Evolutionary conservation across 2,329 filamentous ascomycete genomes (phyloP).

Genomic region (Monosporascus ibericus): DNA sequence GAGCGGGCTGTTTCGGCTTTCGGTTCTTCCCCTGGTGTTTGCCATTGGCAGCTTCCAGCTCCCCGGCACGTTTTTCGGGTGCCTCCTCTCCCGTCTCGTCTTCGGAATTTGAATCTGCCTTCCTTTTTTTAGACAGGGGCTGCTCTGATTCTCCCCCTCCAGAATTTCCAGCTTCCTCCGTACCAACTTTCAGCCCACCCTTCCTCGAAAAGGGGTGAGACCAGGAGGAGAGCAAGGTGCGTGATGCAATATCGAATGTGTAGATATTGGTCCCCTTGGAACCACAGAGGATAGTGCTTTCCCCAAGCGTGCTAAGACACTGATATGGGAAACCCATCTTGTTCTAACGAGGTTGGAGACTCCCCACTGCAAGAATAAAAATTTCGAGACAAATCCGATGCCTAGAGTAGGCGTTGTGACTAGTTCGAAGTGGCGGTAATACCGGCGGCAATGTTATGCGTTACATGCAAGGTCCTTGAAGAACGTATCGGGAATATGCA

Average conservation of each 20-base stretch:
- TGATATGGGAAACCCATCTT: slow-evolving; percentile 50
- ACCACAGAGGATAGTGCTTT: slow-evolving; percentile 55
- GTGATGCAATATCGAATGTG: slow-evolving; percentile 47
- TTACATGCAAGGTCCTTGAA: too few species aligned
- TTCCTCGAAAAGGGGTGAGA: slow-evolving; percentile 16
- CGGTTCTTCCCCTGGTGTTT: slow-evolving; percentile 24
- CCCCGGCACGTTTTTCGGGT: background rate
- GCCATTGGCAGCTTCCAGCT: slow-evolving; percentile 1
- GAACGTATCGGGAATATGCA: too few species aligned
- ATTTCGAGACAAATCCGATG: background rate
- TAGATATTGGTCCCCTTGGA: slow-evolving; percentile 69
- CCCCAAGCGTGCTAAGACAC: slow-evolving; percentile 47
- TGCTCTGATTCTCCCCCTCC: slow-evolving; percentile 11
- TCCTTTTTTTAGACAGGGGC: slow-evolving; percentile 18
- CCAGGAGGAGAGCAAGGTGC: slow-evolving; percentile 19
- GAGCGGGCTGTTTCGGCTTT: slow-evolving; percentile 13
- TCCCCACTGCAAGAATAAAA: background rate
- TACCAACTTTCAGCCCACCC: background rate
- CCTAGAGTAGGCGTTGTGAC: too few species aligned
- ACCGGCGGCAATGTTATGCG: too few species aligned
- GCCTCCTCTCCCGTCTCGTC: slow-evolving; percentile 1
- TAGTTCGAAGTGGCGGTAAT: too few species aligned
- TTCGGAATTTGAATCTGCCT: slow-evolving; percentile 9
- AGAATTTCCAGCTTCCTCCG: slow-evolving; percentile 4
- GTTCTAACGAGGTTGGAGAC: background rate